These are phyloP conservation scores for Paracorniculantispora psalliotae DNA, from an alignment of 2,329 filamentous ascomycete species.

Conservation along the genomic window DNA sequence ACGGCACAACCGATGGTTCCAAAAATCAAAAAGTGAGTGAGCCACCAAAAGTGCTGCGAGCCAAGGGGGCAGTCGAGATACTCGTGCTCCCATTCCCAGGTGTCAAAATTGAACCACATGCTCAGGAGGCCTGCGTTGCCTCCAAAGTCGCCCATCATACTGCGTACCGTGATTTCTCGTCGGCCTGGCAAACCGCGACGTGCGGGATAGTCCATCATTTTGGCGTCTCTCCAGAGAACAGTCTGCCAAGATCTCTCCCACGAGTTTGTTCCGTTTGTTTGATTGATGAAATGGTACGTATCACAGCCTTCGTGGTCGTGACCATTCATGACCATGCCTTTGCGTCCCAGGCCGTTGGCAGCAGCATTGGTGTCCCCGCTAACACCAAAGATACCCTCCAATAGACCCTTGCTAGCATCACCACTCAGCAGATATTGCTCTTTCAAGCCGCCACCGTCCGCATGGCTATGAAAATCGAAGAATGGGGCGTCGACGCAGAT, in stretches of 20 bases:
- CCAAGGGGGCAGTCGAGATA: constrained; percentile 76
- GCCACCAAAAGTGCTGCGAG: constrained; percentile 92
- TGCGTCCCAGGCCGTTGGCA: constrained; percentile 59
- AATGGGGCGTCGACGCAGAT: constrained; percentile 80
- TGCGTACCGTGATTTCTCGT: constrained; percentile 86
- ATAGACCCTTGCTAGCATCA: constrained; percentile 66
- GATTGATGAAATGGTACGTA: constrained; percentile 75
- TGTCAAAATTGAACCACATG: constrained; percentile 75
- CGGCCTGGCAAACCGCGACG: constrained; percentile 54
- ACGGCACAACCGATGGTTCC: constrained; percentile 32
- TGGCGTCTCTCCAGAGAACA: constrained; percentile 42
- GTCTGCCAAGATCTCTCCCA: constrained; percentile 47
- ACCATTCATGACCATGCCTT: constrained; percentile 79
- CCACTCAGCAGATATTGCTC: constrained; percentile 88
- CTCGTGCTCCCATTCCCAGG: constrained; percentile 75
- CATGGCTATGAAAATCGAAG: constrained; percentile 68
- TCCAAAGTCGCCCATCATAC: constrained; percentile 97
- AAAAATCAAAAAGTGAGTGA: constrained; percentile 70
- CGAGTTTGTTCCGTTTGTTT: constrained; percentile 39
- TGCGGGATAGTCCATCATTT: constrained; percentile 35
- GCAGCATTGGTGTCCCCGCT: constrained; percentile 55
- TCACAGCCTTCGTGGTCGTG: constrained; percentile 97
- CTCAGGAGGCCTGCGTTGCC: constrained; percentile 87
- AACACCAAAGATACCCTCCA: constrained; percentile 81
- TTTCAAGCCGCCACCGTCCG: constrained; percentile 66